Evolutionary conservation across 148 eudicot species (phyloP), one percentile per base, ranked within the genome.

Genomic region (Drosera capensis): DNA sequence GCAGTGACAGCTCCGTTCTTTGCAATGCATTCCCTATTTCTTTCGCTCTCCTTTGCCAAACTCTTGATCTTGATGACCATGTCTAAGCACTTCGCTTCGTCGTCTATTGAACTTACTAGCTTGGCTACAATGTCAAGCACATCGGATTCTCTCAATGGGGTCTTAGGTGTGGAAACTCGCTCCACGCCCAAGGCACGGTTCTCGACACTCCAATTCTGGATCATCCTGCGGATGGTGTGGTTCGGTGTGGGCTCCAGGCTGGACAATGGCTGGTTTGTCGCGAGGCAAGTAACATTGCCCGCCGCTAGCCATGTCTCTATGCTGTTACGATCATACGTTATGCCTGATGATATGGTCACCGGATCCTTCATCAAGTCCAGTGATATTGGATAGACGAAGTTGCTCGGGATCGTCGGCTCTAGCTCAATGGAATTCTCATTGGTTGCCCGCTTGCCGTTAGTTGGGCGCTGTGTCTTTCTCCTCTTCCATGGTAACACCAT

Each of bases 281-380:
- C 68, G 0, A 95, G 97, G 41, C 97, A 88, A 3, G 75, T 84
- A 0, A 30, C n/a, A 26, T 88, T 73, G 1, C 84, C 95, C 0
- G 56, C 51, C 12, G 78, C 82, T 8, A 80, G 75, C 97, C 97
- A 88, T 44, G 48, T 75, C 28, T 84, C 97, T 40, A 88, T 88
- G 52, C 64, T 71, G 14, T 73, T 79, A 14, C 97, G 67, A 40
- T 88, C 97, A 19, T 88, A 88, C 1, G 97, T 75, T 3, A 88
- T 84, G 2, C 97, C 97, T 0, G 95, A 72, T 0, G 86, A 59
- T 14, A 88, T 40, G 3, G 87, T 80, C 24, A 88, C 97, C 13
- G 97, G 97, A 46, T 88, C 97, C 45, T 78, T 80, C 97, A 88
- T 88, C 56, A 85, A 20, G 7, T 88, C 97, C 1, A 88, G 67